Evolutionary conservation across 2,329 filamentous ascomycete species (phyloP), one percentile per base, ranked within the genome.

Genomic region (Alternaria angustiovoidea): DNA sequence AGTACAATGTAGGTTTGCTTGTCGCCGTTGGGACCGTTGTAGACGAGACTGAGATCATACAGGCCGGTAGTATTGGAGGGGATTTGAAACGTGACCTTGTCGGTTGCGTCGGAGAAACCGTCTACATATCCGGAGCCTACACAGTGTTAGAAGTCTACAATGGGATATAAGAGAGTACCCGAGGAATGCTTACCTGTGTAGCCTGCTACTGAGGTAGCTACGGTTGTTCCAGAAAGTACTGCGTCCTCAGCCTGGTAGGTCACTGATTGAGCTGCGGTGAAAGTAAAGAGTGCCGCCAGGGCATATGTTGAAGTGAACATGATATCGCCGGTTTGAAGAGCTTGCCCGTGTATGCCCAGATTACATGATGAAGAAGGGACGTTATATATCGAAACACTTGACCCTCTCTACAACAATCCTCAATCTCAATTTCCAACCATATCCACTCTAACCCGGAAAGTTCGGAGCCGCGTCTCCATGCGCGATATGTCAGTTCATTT

Each of bases 51-150:
- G 4, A 85, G 69, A 60, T 85, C 81, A 63, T 82, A 83, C 7
- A 84, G 76, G 39, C 72, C 73, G 11, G 75, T 65, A 0, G 64
- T 66, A 20, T 66, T 69, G 57, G 75, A 77, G 51, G 72, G 73
- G 38, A 84, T 62, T 18, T 69, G 79, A 68, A 84, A 83, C 16
- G 77, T 81, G 56, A 84, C 72, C 63, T 80, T 79, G 68, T 84
- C 82, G 5, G 71, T 67, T 7, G 68, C 64, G 5, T 75, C 72
- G 38, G 83, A 81, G 65, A 84, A 84, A 34, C 81, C 79, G 38
- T 80, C 79, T 14, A 84, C 80, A 59, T 84, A 85, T 20, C 82
- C 82, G 16, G 78, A 79, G 14, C 82, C 81, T 82, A 16, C 1
- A 49, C 11, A 2, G 7, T 28, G 66, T 43, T 32, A 36, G 12